Evolutionary conservation across 2,329 filamentous ascomycete species (phyloP).

Genomic region (Epichloe uncinata): DNA sequence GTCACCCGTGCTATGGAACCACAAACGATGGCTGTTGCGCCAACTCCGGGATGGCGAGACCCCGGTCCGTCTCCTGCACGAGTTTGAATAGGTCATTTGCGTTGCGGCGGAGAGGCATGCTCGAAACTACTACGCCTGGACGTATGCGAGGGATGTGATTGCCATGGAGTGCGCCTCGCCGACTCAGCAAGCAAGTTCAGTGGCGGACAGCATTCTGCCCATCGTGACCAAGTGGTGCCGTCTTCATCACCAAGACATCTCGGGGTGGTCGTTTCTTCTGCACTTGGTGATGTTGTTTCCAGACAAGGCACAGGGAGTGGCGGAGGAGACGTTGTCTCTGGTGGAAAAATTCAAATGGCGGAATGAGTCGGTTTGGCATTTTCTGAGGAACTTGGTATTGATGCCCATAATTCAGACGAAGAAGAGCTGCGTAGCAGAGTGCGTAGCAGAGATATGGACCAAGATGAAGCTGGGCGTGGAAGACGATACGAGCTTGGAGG

Average conservation of each 20-base stretch:
- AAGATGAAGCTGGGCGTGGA: conserved; percentile 12
- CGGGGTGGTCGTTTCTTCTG: conserved; percentile 57
- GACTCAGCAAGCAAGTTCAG: neutral
- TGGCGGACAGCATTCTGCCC: conserved; percentile 24
- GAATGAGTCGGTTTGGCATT: conserved; percentile 54
- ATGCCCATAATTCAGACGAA: conserved; percentile 5
- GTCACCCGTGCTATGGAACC: conserved; percentile 69
- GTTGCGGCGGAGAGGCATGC: conserved; percentile 64
- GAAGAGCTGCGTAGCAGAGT: conserved; percentile 16
- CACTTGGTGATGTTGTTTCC: conserved; percentile 32
- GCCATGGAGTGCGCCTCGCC: neutral
- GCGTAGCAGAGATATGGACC: conserved; percentile 10
- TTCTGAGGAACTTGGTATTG: conserved; percentile 38
- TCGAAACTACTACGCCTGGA: conserved; percentile 76
- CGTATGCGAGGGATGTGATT: conserved; percentile 53
- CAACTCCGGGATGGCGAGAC: conserved; percentile 18
- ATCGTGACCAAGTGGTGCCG: conserved; percentile 42
- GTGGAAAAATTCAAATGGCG: conserved; percentile 42
- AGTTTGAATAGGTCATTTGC: conserved; percentile 41
- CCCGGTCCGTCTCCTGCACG: conserved; percentile 19
- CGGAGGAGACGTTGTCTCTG: conserved; percentile 32
- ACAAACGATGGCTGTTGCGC: conserved; percentile 56
- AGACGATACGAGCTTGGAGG: conserved; percentile 12
- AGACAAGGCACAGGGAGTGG: conserved; percentile 14
- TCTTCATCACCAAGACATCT: conserved; percentile 55